Evolutionary conservation across 106 monocot genomes (phyloP), one percentile per base, ranked within the genome.

Genomic region (Apostasia ramifera): DNA sequence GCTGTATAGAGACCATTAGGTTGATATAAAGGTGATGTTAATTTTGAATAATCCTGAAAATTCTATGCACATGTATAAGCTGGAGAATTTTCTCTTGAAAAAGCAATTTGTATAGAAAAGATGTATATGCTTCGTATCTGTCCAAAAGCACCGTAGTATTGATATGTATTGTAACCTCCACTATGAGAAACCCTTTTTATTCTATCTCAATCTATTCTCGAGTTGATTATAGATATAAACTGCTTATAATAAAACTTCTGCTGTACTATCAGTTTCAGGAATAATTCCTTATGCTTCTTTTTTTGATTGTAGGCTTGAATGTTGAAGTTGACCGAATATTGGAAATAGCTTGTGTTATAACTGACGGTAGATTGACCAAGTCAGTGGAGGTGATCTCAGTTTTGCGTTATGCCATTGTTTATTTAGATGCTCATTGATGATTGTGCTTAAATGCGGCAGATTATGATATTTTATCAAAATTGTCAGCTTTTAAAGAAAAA

Each of bases 291-390:
- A 11, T 0, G 5, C 39, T 59, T 12, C 7, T 46, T 71, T 48
- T 42, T 58, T 2, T 38, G 15, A 49, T 0, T 74, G 69, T 68
- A 98, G 97, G 97, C 68, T 76, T 98, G 79, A 57, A 90, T 83
- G 69, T 92, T 78, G 79, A 87, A 80, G 79, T 79, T 66, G 97
- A 98, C 55, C 80, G 89, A 63, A 98, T 92, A 76, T 74, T 98
- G 71, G 97, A 98, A 82, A 98, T 98, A 58, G 92, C 92, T 80
- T 98, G 97, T 87, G 57, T 98, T 68, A 71, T 98, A 72, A 98
- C 97, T 57, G 86, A 98, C 70, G 92, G 97, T 64, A 89, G 80
- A 46, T 77, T 98, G 57, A 81, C 76, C 66, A 87, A 92, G 68
- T 82, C 74, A 63, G 40, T 98, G 2, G 97, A 98, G 86, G 97